Evolutionary conservation across 2,329 filamentous ascomycete species (phyloP).

Genomic region (Zopfia rhizophila): DNA sequence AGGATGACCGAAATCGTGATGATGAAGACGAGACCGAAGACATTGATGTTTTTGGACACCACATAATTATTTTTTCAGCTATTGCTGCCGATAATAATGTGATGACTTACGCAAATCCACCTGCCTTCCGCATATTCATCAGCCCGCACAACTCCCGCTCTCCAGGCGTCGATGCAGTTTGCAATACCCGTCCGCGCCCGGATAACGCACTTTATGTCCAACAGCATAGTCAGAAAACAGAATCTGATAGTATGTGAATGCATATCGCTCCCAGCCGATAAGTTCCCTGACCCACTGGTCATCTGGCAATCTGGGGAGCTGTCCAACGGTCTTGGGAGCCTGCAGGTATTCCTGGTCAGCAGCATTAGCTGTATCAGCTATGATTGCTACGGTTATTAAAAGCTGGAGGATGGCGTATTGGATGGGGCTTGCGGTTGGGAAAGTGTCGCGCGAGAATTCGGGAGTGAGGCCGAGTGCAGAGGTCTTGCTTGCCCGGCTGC

Average conservation of each 20-base stretch:
- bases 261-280: conserved; percentile 6
- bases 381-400: background rate
- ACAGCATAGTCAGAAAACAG: conserved; percentile 14
- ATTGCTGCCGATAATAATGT: no score
- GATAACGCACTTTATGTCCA: conserved; percentile 2
- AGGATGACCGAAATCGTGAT: background rate
- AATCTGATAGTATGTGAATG: conserved; percentile 10
- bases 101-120: conserved; percentile 29
- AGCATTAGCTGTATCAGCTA: no score
- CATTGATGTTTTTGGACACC: background rate
- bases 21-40: conserved; percentile 1
- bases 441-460: background rate
- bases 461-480: no score
- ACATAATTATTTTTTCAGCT: no score
- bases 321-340: background rate
- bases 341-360: no score
- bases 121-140: conserved; percentile 29
- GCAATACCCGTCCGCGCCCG: no score
- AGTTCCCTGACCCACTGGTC: conserved; percentile 17
- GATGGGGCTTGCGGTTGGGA: background rate
- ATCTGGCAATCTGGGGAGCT: conserved; percentile 6
- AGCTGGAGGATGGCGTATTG: background rate
- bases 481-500: no score
- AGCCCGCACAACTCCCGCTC: conserved; percentile 26
- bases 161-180: conserved; percentile 10